These are phyloP conservation scores for Emericellopsis cladophorae DNA, from an alignment of 2,329 filamentous ascomycete species.

Conservation along the genomic window DNA sequence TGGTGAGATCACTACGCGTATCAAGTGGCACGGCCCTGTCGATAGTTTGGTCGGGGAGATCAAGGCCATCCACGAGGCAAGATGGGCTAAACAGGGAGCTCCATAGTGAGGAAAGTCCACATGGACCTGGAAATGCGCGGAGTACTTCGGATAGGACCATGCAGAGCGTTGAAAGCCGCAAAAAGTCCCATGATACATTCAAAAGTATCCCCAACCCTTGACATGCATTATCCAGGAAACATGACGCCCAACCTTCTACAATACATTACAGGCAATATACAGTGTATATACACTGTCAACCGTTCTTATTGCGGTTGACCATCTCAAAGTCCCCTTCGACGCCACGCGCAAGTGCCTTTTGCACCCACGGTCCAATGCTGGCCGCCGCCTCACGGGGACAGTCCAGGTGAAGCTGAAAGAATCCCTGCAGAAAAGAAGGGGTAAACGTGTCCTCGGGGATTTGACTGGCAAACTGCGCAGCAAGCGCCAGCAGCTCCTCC, in stretches of 20 bases:
- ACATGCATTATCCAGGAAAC: no score
- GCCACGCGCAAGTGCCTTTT: conserved; percentile 15
- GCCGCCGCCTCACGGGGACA: conserved; percentile 21
- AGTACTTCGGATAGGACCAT: no score
- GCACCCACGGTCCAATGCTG: conserved; percentile 21
- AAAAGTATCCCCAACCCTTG: no score
- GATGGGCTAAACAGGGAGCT: background rate
- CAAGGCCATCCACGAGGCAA: conserved; percentile 11
- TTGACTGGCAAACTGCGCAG: conserved; percentile 37
- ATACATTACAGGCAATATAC: no score
- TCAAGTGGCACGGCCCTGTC: conserved; percentile 16
- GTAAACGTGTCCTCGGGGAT: conserved; percentile 34
- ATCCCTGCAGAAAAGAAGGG: conserved; percentile 36
- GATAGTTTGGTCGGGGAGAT: conserved; percentile 14
- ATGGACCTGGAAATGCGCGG: no score
- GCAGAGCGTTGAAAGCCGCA: no score
- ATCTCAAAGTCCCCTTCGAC: conserved; percentile 18
- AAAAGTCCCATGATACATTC: no score
- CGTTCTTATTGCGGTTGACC: conserved; percentile 2
- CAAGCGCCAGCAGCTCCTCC: conserved; percentile 28
- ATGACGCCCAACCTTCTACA: no score
- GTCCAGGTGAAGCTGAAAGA: conserved; percentile 28
- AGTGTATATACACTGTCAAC: no score
- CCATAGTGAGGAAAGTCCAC: no score
- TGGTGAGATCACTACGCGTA: conserved; percentile 13